A percentile compares a stretch with the other conserved stretches of the same genome.
These are phyloP conservation scores for Phytophthora ohioensis DNA, from an alignment of 352 stramenopile species.

Conservation along the genomic window DNA sequence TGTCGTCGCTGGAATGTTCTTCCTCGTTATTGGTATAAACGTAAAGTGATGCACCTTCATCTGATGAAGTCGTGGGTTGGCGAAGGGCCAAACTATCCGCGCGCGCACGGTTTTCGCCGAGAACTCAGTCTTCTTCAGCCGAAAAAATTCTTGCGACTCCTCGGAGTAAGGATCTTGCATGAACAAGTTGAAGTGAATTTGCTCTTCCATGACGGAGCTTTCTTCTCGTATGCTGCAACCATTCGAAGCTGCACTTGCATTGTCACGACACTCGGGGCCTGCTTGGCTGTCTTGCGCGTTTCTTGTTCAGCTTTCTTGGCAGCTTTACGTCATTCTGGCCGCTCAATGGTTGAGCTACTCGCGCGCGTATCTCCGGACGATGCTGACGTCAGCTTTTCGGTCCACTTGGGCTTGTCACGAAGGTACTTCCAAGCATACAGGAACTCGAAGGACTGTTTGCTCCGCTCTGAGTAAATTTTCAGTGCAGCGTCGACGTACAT, in stretches of 20 bases:
- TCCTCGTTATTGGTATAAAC: no score
- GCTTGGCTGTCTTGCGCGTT: neutral
- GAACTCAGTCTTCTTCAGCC: no score
- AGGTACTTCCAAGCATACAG: neutral
- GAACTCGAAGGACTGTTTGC: neutral
- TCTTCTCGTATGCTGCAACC: neutral
- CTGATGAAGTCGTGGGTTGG: no score
- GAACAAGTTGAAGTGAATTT: neutral
- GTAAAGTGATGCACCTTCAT: no score
- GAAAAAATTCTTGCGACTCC: no score
- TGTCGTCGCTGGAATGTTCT: no score
- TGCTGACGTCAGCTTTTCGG: neutral
- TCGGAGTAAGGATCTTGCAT: neutral
- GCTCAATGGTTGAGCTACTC: neutral
- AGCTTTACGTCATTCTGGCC: neutral
- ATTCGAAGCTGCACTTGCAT: neutral
- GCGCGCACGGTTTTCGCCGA: no score
- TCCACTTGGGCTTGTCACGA: neutral
- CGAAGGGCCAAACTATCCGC: no score
- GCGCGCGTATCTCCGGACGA: neutral
- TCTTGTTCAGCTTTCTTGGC: neutral
- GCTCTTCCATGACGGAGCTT: neutral
- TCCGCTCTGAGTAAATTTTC: neutral
- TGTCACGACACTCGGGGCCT: neutral
- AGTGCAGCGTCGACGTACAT: neutral